phyloP scores from a whole-genome alignment of 1,284 basidiomycete genomes.

The Butyriboletus appendiculatus region DNA sequence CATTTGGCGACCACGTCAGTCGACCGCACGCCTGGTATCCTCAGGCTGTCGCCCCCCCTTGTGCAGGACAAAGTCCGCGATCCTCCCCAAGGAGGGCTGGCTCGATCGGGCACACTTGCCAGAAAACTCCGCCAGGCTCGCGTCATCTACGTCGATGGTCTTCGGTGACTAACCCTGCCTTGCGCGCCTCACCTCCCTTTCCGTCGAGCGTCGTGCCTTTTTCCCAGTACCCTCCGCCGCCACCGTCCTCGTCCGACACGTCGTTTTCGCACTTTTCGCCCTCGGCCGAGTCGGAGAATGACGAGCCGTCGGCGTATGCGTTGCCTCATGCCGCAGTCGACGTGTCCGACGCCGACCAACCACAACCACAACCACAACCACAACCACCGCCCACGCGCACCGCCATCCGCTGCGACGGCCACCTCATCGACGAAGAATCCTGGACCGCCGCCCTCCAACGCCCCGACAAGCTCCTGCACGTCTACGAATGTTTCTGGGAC shows the following conservation, averaged over 20 bases:
- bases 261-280: constrained; percentile 24
- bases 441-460: constrained; percentile 26
- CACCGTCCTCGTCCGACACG: constrained; percentile 17
- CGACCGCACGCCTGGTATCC: constrained; percentile 28
- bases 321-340: constrained; percentile 26
- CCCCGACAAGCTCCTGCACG: constrained; percentile 28
- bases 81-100: constrained; percentile 36
- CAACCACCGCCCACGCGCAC: constrained; percentile 15
- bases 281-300: constrained; percentile 28
- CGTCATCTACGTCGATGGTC: constrained; percentile 36
- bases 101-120: constrained; percentile 35
- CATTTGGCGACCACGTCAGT: constrained; percentile 16
- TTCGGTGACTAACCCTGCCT: constrained; percentile 32
- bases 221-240: constrained; percentile 15
- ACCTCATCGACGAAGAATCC: constrained; percentile 33
- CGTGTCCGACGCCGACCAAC: constrained; percentile 17
- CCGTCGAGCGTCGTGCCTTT: constrained; percentile 21
- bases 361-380: background rate
- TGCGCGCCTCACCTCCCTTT: constrained; percentile 26
- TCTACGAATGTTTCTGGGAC: constrained; percentile 37
- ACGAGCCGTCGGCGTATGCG: constrained; percentile 19
- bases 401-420: constrained; percentile 29
- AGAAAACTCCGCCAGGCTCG: constrained; percentile 31
- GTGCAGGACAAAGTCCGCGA: constrained; percentile 31
- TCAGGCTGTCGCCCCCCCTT: constrained; percentile 16